phyloP scores from a whole-genome alignment of 306 rosid species.

The Citrullus colocynthis region DNA sequence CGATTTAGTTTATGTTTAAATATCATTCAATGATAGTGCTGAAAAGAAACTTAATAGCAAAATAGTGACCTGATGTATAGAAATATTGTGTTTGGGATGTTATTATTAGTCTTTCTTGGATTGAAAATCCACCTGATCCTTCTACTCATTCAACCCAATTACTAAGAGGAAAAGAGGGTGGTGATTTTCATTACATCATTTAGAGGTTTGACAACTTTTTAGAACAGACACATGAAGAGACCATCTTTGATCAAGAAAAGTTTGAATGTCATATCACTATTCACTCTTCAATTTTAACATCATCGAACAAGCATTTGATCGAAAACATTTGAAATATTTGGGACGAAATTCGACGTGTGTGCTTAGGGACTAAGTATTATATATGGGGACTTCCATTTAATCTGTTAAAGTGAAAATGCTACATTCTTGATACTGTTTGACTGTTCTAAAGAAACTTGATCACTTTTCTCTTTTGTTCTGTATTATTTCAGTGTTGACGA shows the following conservation, averaged over 20 bases:
- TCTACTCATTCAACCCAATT: background rate
- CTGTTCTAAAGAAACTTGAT: background rate
- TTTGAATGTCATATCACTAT: background rate
- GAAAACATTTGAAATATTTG: background rate
- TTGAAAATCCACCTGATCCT: background rate
- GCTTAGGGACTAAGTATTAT: background rate
- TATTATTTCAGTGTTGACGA: slow-evolving; percentile 47
- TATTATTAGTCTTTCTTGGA: background rate
- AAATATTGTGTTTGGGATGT: background rate
- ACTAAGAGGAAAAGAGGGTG: background rate
- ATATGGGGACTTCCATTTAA: background rate
- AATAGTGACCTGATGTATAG: background rate
- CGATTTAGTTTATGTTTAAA: background rate
- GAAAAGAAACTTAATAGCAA: background rate
- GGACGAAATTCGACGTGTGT: background rate
- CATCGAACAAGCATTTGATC: background rate
- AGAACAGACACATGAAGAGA: background rate
- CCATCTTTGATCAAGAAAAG: background rate
- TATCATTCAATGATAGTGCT: background rate
- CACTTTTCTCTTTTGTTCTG: background rate
- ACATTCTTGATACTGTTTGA: background rate
- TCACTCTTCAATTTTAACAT: background rate
- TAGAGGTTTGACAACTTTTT: background rate
- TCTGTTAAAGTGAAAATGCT: background rate
- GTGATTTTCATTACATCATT: background rate